Base-by-base conservation (phyloP, 805 yeast genomes). In the Zygoascus tannicola region DNA sequence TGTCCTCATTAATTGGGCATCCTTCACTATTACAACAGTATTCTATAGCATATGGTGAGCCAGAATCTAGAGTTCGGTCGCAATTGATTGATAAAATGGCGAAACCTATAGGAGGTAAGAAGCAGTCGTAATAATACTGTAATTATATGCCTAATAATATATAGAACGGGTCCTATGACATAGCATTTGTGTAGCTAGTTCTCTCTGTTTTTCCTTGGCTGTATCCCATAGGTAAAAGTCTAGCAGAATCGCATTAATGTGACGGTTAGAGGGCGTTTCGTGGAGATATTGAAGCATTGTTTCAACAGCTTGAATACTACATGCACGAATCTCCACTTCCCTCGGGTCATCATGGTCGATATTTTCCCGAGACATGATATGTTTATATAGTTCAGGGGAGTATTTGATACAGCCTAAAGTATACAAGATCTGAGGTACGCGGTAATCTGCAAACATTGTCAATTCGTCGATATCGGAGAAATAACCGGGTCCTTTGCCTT, bases 1-100 rank as follows among this genome's bases (percentile, higher is more conserved):
- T 75, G 45, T 71, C 82, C 0, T 70, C 80, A 18, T 60, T 80
- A 38, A 69, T 74, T n/a, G 78, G 78, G 21, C 85, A 81, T 55
- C 73, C 73, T 16, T 66, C 72, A 10, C 45, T 78, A 42, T 56
- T 80, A 36, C 69, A 74, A 46, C 78, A 78, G 54, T 64, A 76
- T 39, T 59, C 85, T 8, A 57, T 77, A 4, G 78, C 76, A 1
- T 55, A 68, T 37, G 76, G 74, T 44, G 69, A 72, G 48, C 73
- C 78, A 4, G 52, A 42, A 39, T 47, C 41, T 7, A 40, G 46
- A 34, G 52, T 53, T n/a, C 45, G 55, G 33, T 44, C 46, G 38
- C 36, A 44, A 36, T 50, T 59, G 21, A 52, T 60, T 12, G 64
- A 60, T 44, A 40, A 40, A 23, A 40, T 40, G 43, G 36, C 21